Conservation (phyloP, 441 rosid genomes). For the Populus hybrid region DNA sequence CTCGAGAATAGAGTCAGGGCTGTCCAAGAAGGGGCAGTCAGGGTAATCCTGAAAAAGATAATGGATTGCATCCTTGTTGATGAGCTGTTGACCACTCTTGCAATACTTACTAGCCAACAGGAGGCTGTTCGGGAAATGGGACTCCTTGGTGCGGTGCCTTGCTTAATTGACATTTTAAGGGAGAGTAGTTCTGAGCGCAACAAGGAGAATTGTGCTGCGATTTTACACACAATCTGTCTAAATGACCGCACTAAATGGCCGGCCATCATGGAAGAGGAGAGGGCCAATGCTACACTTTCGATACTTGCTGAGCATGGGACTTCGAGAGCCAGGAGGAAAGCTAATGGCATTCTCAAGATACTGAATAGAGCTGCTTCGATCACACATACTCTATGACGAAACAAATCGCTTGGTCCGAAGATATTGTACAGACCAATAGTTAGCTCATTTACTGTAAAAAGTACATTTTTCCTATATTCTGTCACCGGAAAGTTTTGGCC, state of each 20-base stretch:
- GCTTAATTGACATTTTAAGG: constrained; percentile 55
- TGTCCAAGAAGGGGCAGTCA: constrained; percentile 64
- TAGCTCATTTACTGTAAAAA: constrained; percentile 17
- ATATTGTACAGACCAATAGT: constrained; percentile 8
- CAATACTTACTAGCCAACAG: constrained; percentile 69
- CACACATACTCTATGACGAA: constrained; percentile 58
- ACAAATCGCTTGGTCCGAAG: neutral
- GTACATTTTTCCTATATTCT: neutral
- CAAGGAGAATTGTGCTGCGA: constrained; percentile 76
- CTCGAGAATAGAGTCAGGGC: constrained; percentile 74
- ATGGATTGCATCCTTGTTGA: constrained; percentile 56
- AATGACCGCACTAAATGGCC: constrained; percentile 58
- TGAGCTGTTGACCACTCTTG: constrained; percentile 68
- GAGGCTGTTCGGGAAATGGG: constrained; percentile 63
- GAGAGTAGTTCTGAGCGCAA: constrained; percentile 56
- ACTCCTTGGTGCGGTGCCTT: constrained; percentile 57
- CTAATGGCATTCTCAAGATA: constrained; percentile 63
- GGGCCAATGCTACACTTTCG: constrained; percentile 43
- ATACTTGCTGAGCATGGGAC: constrained; percentile 67
- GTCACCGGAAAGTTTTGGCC: constrained; percentile 17
- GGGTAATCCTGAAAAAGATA: constrained; percentile 59
- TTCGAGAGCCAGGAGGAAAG: constrained; percentile 80
- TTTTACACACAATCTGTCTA: constrained; percentile 59
- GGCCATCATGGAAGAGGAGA: constrained; percentile 66
- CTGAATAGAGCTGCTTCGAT: constrained; percentile 49